These are phyloP conservation scores for Chaetomium sp. DNA, from an alignment of 2,329 filamentous ascomycete species.

Conservation along the genomic window DNA sequence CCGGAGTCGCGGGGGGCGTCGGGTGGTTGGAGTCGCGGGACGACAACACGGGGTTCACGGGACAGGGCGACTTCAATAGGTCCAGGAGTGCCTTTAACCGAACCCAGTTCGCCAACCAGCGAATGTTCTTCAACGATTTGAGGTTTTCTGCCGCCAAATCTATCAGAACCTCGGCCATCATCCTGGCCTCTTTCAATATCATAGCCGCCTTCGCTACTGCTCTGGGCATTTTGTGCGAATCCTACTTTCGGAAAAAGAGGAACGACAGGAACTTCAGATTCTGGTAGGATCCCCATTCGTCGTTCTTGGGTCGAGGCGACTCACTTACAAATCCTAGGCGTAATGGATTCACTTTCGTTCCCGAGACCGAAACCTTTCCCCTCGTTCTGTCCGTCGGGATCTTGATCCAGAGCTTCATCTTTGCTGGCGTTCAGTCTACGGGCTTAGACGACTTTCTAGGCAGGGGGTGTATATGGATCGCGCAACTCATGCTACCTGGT, in stretches of 20 bases:
- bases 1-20: conserved; percentile 32
- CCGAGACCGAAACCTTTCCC: conserved; percentile 54
- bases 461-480: conserved; percentile 55
- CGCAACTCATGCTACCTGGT: conserved; percentile 64
- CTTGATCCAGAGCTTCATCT: conserved; percentile 59
- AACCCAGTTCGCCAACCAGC: conserved; percentile 47
- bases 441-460: conserved; percentile 56
- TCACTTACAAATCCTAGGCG: conserved; percentile 37
- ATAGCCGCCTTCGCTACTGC: conserved; percentile 59
- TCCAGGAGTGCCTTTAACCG: conserved; percentile 41
- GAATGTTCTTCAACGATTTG: conserved; percentile 52
- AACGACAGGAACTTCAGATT: conserved; percentile 46
- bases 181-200: conserved; percentile 63
- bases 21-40: conserved; percentile 41
- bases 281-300: conserved; percentile 40
- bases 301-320: neutral
- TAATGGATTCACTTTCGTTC: conserved; percentile 48
- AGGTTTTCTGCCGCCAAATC: conserved; percentile 58
- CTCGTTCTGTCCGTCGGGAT: conserved; percentile 61
- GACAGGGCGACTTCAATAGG: conserved; percentile 26
- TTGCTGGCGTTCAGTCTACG: conserved; percentile 58
- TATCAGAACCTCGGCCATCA: conserved; percentile 62
- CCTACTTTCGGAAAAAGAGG: conserved; percentile 51
- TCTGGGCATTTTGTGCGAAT: conserved; percentile 59
- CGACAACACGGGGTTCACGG: conserved; percentile 32